These are phyloP conservation scores for Teunomyces pallodes DNA, from an alignment of 805 yeast species.

Conservation along the genomic window DNA sequence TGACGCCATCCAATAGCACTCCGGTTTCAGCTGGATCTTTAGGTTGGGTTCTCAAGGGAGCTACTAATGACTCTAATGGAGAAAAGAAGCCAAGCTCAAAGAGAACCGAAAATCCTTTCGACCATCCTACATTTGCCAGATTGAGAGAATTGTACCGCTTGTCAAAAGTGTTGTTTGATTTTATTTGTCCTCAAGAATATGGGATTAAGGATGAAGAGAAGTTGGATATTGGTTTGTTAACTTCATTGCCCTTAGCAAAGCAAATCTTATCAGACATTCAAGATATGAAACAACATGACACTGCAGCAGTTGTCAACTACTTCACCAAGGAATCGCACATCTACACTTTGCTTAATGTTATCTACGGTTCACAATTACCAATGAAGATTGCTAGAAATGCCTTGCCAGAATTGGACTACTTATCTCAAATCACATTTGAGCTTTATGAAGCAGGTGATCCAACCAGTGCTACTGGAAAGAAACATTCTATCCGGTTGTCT, in stretches of 20 bases:
- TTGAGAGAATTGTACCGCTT: constrained; percentile 85
- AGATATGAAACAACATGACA: constrained; percentile 70
- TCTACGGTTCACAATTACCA: constrained; percentile 91
- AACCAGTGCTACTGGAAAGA: constrained; percentile 58
- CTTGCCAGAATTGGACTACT: constrained; percentile 91
- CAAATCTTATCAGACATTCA: constrained; percentile 81
- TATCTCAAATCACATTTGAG: constrained; percentile 93
- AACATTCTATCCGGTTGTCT: constrained; percentile 87
- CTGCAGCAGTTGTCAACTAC: constrained; percentile 83
- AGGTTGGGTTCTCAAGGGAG: constrained; percentile 65
- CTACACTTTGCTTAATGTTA: constrained; percentile 84
- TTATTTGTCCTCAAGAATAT: constrained; percentile 97
- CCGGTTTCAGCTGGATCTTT: constrained; percentile 58
- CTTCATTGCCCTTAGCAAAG: constrained; percentile 90
- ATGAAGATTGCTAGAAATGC: constrained; percentile 94
- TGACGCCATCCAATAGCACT: constrained; percentile 14
- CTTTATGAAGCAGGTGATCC: constrained; percentile 79
- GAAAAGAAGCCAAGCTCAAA: constrained; percentile 16
- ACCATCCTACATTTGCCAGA: constrained; percentile 73
- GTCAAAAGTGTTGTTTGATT: constrained; percentile 92
- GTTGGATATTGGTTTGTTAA: constrained; percentile 89
- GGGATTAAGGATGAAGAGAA: constrained; percentile 96
- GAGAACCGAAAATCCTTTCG: constrained; percentile 51
- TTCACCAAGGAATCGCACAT: constrained; percentile 97
- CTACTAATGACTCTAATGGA: constrained; percentile 15